A percentile compares a stretch with the other conserved stretches of the same genome.
Conservation (phyloP, 176 grass and related monocot species). For the Eremochloa ophiuroides region DNA sequence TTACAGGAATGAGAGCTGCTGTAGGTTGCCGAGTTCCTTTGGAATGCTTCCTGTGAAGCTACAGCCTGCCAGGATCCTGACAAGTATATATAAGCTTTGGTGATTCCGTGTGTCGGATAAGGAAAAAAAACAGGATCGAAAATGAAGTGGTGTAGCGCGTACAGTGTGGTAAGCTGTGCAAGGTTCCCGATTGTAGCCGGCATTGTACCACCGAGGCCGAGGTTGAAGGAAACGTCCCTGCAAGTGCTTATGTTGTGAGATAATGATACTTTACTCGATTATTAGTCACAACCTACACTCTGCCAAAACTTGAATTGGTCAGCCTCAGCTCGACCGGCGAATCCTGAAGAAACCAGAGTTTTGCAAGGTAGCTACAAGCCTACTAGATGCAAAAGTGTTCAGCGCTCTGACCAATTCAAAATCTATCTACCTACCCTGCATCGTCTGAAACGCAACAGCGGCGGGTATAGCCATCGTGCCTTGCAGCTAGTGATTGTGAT, state of each 20-base stretch:
- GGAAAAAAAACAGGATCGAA: not conserved
- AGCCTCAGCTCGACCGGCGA: not conserved
- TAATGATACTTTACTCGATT: not conserved
- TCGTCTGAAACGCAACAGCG: not conserved
- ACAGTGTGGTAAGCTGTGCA: conserved; percentile 25
- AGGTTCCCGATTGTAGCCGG: conserved; percentile 41
- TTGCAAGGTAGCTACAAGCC: not conserved
- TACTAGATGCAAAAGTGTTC: not conserved
- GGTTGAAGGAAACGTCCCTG: conserved; percentile 60
- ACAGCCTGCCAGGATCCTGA: conserved; percentile 44
- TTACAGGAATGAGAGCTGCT: conserved; percentile 39
- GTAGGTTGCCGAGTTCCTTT: conserved; percentile 34
- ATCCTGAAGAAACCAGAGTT: conserved; percentile 10
- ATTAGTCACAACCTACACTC: not conserved
- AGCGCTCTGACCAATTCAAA: conserved; percentile 7
- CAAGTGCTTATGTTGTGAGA: not conserved
- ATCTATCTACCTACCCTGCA: not conserved
- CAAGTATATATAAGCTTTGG: not conserved
- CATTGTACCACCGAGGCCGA: conserved; percentile 18
- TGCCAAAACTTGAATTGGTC: conserved; percentile 15
- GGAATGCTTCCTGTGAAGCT: conserved; percentile 45
- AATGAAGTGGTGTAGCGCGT: not conserved
- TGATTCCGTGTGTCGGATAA: not conserved
- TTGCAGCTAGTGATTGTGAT: not conserved
- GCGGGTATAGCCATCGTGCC: not conserved